These are phyloP conservation scores for Spatholobus suberectus DNA, from an alignment of 306 rosid genomes.

Conservation along the genomic window DNA sequence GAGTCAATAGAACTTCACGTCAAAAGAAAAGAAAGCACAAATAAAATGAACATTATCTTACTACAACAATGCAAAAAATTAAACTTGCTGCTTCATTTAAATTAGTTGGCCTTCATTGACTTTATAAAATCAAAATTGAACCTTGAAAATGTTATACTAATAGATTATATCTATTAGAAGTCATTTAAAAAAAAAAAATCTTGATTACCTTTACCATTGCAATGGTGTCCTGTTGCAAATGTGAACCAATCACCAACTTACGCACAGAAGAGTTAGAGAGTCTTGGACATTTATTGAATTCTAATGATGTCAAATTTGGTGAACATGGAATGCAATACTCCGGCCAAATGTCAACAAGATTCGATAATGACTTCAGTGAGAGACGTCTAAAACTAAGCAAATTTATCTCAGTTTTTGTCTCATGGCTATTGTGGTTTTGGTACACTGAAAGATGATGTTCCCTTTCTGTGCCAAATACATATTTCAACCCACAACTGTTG, in stretches of 20 bases:
- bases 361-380: no score
- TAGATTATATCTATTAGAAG: no score
- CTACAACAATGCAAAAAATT: no score
- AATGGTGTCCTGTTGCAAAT: not conserved
- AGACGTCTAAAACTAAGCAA: not conserved
- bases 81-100: no score
- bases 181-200: no score
- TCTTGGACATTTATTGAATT: not conserved
- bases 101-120: no score
- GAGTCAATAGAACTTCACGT: no score
- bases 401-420: no score
- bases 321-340: not conserved
- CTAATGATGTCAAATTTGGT: not conserved
- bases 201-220: not conserved
- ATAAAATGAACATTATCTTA: no score
- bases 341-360: constrained; percentile 11
- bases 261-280: not conserved
- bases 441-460: not conserved
- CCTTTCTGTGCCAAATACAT: constrained; percentile 24
- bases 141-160: no score
- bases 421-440: not conserved
- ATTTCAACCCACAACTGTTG: not conserved
- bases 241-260: not conserved
- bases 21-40: no score
- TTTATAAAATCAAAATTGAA: no score